Base-by-base conservation (phyloP, 2,329 filamentous ascomycete species). In the Hypoxylon sp. region DNA sequence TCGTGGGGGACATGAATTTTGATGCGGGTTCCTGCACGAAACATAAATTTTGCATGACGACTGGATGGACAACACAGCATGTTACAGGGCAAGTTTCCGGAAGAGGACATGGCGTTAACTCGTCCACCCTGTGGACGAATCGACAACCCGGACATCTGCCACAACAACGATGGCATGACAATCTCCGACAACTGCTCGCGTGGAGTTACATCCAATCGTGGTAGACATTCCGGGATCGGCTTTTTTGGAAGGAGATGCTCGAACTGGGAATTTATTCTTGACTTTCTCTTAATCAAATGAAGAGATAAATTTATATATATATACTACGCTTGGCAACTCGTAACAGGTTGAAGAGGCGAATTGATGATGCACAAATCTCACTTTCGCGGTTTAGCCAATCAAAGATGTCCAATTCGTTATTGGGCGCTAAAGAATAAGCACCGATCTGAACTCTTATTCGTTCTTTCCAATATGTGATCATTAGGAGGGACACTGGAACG, bases 221-320 rank as follows among this genome's bases (percentile, higher is more conserved):
- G 23, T 49, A 50, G 38, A 52, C 28, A 51, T 55, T 23, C 36
- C 60, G 34, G 32, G 34, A 52, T 45, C 21, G 45, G 34, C 11
- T 32, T 58, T 55, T 68, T 55, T 66, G 63, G 68, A 53, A 62
- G 43, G 51, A 57, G 23, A 70, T 64, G 53, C 60, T 68, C 19
- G 34, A 70, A 65, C 13, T 17, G 65, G 68, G 50, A 64, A 62
- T 64, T 64, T 60, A 43, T 23, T 53, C 53, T 34, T 14, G 34
- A 4, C 5, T 28, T 43, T 38, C 17, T 17, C 23, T 36, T 13
- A 43, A 28, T 32, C 11, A 46, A 53, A 14, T 11, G 17, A 43
- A 34, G 23, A 3, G 28, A 41, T 34, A n/a, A 14, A 32, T 43
- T n/a, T 56, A 45, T 67, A 45, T 58, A 41, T 48, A 59, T 28